Conservation (phyloP, 2,329 filamentous ascomycete species). For the Metarhizium humberi region DNA sequence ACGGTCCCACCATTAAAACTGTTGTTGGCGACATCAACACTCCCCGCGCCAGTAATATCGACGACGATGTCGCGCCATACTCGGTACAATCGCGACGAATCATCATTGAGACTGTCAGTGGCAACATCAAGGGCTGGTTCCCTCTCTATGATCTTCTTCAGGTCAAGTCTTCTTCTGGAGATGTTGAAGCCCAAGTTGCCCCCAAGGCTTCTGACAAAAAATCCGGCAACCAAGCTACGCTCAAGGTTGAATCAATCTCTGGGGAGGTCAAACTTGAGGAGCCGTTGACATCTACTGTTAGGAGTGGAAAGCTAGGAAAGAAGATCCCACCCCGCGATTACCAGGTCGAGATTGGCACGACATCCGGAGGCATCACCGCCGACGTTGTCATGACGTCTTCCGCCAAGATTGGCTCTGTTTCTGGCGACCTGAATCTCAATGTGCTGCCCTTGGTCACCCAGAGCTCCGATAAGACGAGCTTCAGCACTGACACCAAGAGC, state of each 20-base stretch:
- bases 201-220: conserved; percentile 28
- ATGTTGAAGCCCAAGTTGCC: conserved; percentile 28
- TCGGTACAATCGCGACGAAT: conserved; percentile 32
- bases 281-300: conserved; percentile 21
- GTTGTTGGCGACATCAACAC: conserved; percentile 29
- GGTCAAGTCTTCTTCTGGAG: conserved; percentile 35
- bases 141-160: conserved; percentile 40
- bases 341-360: conserved; percentile 31
- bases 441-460: conserved; percentile 32
- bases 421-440: conserved; percentile 29
- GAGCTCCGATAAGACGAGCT: conserved; percentile 12
- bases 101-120: conserved; percentile 31
- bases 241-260: conserved; percentile 33
- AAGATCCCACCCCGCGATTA: conserved; percentile 38
- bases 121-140: conserved; percentile 37
- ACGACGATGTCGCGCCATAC: conserved; percentile 24
- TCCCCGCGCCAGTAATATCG: conserved; percentile 17
- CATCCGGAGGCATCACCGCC: conserved; percentile 33
- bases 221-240: conserved; percentile 27
- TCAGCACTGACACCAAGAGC: conserved; percentile 35
- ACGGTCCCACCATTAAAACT: conserved; percentile 19
- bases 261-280: conserved; percentile 33
- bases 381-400: conserved; percentile 29
- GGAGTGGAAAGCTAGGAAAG: conserved; percentile 10
- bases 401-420: conserved; percentile 27